Evolutionary conservation across 495 filamentous ascomycete genomes (phyloP), one percentile per base, ranked within the genome.

Genomic region (Aspergillus nidulans): DNA sequence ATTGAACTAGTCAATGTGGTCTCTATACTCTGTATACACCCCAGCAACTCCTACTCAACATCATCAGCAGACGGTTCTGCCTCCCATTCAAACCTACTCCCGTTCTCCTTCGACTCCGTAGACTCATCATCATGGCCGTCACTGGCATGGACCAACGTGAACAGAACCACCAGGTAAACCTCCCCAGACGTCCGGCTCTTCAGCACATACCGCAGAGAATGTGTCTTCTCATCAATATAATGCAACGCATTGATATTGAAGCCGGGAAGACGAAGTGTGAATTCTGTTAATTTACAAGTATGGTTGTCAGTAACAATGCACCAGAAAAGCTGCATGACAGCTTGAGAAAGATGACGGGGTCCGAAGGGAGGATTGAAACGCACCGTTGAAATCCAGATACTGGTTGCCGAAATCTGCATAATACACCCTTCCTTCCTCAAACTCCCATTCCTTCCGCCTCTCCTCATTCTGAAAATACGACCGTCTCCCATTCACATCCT

Each of bases 361-460:
- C 39, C n/a, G 47, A 30, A 36, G 15, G 40, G 18, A 38, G 24
- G 20, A 40, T 4, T n/a, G 8, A 46, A 41, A 69, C 71, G 47
- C 55, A 85, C 84, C 78, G 64, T 83, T 84, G 62, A 97, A 95
- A 66, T 91, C 87, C 39, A 98, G 65, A 74, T 92, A 96, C n/a
- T 85, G 84, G 64, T 96, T 97, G 61, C 85, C 94, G 69, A 98
- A 97, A 69, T 97, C 92, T 40, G 82, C 79, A 24, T 76, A 69
- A 67, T 95, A 96, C 44, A 78, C 71, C 57, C 83, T 70, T 1
- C 81, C 84, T 36, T 64, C 64, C 53, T 85, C 82, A 70, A 85
- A 86, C 1, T 64, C 72, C 63, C 84, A 85, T 4, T 60, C 62
- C 58, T 77, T 70, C 34, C 78, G 65, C 25, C 71, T 70, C 7